Evolutionary conservation across 345 rosid genomes (phyloP), one percentile per base, ranked within the genome.

Genomic region (Pugionium cornutum): DNA sequence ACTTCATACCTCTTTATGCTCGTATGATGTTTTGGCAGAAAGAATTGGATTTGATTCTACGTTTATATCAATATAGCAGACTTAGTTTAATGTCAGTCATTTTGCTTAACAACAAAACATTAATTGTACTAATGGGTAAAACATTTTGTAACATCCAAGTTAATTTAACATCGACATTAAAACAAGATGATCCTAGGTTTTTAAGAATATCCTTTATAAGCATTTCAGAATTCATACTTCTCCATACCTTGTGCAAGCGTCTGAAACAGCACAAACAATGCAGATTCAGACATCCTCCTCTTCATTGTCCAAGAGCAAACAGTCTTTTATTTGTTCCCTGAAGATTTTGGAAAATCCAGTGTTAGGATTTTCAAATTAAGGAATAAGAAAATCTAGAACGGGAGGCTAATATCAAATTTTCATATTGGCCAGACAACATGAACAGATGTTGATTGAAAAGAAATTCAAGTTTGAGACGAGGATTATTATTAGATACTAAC

Each of bases 251-350:
- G 41, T 37, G 60, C 25, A 42, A 52, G 30, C 7, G 44, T 62
- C 50, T 32, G 39, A 64, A 72, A 43, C 47, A 45, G 0, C 30
- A 36, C 3, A 52, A 61, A 5, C 37, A 34, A 39, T 64, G 49
- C 52, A 64, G 50, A 59, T 62, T 82, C 75, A 88, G 51, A 60
- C 63, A 48, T 72, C 85, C 34, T 72, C 85, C 34, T 78, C 85
- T 34, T 89, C 97, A 29, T 72, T 53, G 55, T 87, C 96, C 29
- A 79, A 82, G 56, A 92, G 84, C 80, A 86, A 70, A 79, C 78
- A 87, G 43, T 89, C 98, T 74, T 86, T 76, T 58, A 86, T 82
- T 76, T 83, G 89, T 79, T 84, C 86, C 94, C 98, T 92, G 85
- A 4, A 71, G 9, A 45, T n/a, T 25, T 44, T 47, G 47, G 18